Evolutionary conservation across 257 asterid genomes (phyloP).

Genomic region (Solanum paucissectum): DNA sequence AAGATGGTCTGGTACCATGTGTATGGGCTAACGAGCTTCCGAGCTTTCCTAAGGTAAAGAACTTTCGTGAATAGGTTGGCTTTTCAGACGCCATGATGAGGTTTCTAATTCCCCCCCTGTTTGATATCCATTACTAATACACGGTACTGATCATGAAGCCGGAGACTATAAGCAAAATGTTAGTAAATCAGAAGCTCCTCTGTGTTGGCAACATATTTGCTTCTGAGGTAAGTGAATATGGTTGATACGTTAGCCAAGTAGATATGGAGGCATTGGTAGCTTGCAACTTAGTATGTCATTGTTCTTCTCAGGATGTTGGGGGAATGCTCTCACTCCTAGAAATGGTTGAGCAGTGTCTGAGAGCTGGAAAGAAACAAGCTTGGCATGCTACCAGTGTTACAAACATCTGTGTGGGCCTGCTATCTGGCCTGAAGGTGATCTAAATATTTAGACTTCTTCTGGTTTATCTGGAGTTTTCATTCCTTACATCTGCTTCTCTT

Average conservation of each 20-base stretch:
- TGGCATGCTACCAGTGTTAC: constrained; percentile 80
- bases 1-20: constrained; percentile 87
- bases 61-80: not conserved
- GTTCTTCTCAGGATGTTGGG: constrained; percentile 74
- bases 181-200: constrained; percentile 98
- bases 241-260: constrained; percentile 10
- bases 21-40: constrained; percentile 92
- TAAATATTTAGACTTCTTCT: constrained; percentile 5
- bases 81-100: not conserved
- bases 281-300: constrained; percentile 17
- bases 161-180: constrained; percentile 82
- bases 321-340: constrained; percentile 85
- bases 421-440: constrained; percentile 88
- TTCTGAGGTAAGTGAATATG: constrained; percentile 54
- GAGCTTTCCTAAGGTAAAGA: constrained; percentile 92
- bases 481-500: constrained; percentile 13
- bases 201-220: constrained; percentile 94
- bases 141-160: constrained; percentile 53
- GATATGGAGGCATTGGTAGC: constrained; percentile 6
- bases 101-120: not conserved
- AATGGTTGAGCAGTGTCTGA: constrained; percentile 74
- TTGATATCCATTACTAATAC: constrained; percentile 14
- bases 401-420: constrained; percentile 91
- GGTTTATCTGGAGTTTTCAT: not conserved
- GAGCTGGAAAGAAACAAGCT: constrained; percentile 77